A percentile compares a stretch with the other conserved stretches of the same genome.
phyloP scores from a whole-genome alignment of 164 flowering plant species.

The Annona cherimola region DNA sequence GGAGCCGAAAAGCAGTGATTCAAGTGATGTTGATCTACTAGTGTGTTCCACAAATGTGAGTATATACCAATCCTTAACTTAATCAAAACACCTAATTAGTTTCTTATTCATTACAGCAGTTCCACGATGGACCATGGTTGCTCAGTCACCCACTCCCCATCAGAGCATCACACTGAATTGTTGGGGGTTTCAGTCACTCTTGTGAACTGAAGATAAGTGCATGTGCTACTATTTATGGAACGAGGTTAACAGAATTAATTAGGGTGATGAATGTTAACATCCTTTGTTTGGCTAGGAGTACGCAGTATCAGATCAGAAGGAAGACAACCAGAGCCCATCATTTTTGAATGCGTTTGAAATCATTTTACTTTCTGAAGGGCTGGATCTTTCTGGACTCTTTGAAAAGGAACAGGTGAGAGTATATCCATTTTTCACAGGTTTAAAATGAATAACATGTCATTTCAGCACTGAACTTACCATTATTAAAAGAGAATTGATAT shows the following conservation, averaged over 20 bases:
- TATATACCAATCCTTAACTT: not conserved
- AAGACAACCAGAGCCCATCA: conserved; percentile 3
- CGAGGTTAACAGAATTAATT: not conserved
- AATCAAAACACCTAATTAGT: too few species aligned
- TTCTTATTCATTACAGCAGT: too few species aligned
- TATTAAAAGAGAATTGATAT: too few species aligned
- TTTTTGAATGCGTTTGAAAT: conserved; percentile 13
- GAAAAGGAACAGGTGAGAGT: conserved; percentile 9
- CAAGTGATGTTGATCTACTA: conserved; percentile 4
- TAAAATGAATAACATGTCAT: not conserved
- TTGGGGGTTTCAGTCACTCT: not conserved
- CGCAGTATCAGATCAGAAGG: not conserved
- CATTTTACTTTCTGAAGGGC: conserved; percentile 15
- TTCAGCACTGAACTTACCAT: not conserved
- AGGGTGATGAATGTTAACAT: not conserved
- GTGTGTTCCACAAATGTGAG: conserved; percentile 8
- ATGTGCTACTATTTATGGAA: not conserved
- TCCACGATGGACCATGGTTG: too few species aligned
- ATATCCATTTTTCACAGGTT: not conserved
- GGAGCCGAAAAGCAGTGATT: conserved; percentile 3
- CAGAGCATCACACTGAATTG: not conserved
- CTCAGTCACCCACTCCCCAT: not conserved
- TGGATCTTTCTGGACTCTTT: conserved; percentile 14
- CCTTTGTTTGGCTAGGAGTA: not conserved
- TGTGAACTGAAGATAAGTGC: too few species aligned